These are phyloP conservation scores for Eragrostis nindensis DNA, from an alignment of 176 grass and related monocot species.

Conservation along the genomic window DNA sequence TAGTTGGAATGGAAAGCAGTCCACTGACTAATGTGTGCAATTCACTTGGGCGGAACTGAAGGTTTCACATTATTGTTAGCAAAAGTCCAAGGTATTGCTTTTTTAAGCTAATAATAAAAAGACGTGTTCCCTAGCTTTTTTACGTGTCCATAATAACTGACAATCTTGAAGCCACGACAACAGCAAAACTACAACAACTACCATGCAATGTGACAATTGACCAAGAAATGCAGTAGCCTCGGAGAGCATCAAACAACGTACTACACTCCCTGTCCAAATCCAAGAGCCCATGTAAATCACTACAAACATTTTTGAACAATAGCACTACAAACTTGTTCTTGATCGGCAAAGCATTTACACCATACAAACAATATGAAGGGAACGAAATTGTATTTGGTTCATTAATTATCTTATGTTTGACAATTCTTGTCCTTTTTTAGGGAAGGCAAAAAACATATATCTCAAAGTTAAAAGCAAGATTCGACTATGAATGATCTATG, in stretches of 20 bases:
- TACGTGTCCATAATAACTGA: constrained; percentile 17
- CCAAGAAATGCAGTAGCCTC: constrained; percentile 35
- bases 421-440: background rate
- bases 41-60: background rate
- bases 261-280: background rate
- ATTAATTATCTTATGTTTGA: background rate
- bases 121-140: background rate
- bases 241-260: constrained; percentile 18
- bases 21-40: background rate
- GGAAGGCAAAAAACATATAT: no score
- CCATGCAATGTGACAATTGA: constrained; percentile 37
- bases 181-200: constrained; percentile 44
- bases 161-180: constrained; percentile 47
- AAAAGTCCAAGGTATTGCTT: constrained; percentile 16
- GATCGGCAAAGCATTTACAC: constrained; percentile 21
- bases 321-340: background rate
- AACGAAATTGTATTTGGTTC: background rate
- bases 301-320: background rate
- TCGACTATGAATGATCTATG: background rate
- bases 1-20: background rate
- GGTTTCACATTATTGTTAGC: background rate
- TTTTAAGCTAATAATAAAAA: constrained; percentile 32
- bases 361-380: background rate
- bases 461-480: background rate
- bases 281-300: no score